phyloP scores from a whole-genome alignment of 768 basidiomycete genomes.

The Boletus speciosus region DNA sequence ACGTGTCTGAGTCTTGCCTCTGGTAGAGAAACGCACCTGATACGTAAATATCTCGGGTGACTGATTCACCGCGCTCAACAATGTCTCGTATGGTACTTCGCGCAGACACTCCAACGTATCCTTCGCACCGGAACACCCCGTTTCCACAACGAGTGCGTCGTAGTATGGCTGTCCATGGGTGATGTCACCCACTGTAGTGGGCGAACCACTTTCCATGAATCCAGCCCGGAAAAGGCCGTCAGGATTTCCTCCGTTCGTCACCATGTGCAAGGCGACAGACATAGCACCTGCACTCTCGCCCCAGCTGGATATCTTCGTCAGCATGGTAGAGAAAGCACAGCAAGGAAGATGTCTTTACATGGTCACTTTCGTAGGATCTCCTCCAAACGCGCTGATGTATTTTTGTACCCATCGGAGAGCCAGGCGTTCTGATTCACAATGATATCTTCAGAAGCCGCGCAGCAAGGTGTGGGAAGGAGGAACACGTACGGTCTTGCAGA shows the following conservation, averaged over 20 bases:
- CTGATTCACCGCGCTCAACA: conserved; percentile 32
- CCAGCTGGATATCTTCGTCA: conserved; percentile 9
- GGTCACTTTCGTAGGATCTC: conserved; percentile 45
- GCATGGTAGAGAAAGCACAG: not conserved
- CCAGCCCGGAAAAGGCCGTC: conserved; percentile 27
- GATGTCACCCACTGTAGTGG: conserved; percentile 22
- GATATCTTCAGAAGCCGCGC: not conserved
- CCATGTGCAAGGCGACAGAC: conserved; percentile 30
- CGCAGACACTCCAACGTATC: conserved; percentile 36
- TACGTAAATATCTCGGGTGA: conserved; percentile 32
- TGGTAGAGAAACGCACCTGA: conserved; percentile 21
- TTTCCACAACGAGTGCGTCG: conserved; percentile 28
- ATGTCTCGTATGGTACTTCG: conserved; percentile 24
- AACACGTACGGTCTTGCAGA: conserved; percentile 40
- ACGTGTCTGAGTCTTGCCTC: not conserved
- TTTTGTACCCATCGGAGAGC: conserved; percentile 55
- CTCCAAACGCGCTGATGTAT: conserved; percentile 59
- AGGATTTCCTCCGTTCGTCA: conserved; percentile 22
- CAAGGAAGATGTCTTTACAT: conserved; percentile 10
- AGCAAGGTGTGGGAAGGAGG: not conserved
- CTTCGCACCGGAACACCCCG: conserved; percentile 25
- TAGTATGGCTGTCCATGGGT: conserved; percentile 25
- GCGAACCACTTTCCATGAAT: conserved; percentile 42
- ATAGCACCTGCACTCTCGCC: conserved; percentile 41
- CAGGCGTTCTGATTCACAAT: conserved; percentile 23